Base-by-base conservation (phyloP, 148 eudicot species). In the Hydrangea macrophylla region DNA sequence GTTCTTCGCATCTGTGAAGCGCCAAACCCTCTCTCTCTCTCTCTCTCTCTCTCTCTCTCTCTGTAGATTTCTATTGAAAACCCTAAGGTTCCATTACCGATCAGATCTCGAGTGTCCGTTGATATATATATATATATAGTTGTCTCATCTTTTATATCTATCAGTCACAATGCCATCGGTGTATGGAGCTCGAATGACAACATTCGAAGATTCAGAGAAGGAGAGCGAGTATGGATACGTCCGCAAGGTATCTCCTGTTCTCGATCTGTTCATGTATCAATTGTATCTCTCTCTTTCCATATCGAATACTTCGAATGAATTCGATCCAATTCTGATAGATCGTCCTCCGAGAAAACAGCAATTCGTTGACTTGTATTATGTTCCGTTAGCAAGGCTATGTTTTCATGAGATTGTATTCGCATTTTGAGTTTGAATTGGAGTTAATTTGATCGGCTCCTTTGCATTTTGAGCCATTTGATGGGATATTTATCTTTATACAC, bases 201-300 rank as follows among this genome's bases (percentile, higher is more conserved):
- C 99, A 2, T 94, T 94, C 74, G 98, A 93, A 79, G 98, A 93
- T 67, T 76, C 98, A 13, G 99, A 94, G 71, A 94, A 90, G 88
- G 99, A 94, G 78, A 90, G 97, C 89, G 99, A 94, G 88, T 94
- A 87, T 58, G 99, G 97, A 6, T 94, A 94, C 85, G 91, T 94
- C 68, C 92, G 97, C 40, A 94, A 94, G 96, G 99, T 94, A 20
- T 39, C 27, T 37, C 12, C 32, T 18, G n/a, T 57, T 20, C 54
- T 24, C 30, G 32, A 15, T 40, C 53, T 18, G 23, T 7, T 58
- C 20, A 2, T 18, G 17, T 59, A 28, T 3, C 1, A 13, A 10
- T n/a, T 0, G 55, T 63, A 24, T 22, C 23, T 20, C n/a, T 30
- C 48, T 8, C 7, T 44, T 5, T 45, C 27, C 4, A 8, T 28